Percentiles rank a stretch among this genome's conserved stretches.
These are phyloP conservation scores for Leersia perrieri DNA, from an alignment of 176 grass and related monocot genomes.

Conservation along the genomic window DNA sequence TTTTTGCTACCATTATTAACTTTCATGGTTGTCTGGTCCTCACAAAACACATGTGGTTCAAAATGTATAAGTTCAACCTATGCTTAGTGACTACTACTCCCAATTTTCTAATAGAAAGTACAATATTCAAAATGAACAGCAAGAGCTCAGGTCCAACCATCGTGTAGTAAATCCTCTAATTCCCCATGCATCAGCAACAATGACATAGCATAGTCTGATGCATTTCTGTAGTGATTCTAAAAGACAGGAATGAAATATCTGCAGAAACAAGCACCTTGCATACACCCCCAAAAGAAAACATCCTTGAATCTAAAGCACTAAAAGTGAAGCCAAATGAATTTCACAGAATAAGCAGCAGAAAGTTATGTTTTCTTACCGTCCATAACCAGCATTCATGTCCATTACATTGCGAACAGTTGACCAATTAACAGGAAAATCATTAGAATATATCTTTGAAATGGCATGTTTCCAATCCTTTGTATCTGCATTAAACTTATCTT, in stretches of 20 bases:
- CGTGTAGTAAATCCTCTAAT: not conserved
- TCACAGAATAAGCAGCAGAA: constrained; percentile 16
- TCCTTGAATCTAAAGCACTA: not conserved
- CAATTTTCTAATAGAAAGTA: not conserved
- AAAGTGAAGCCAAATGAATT: not conserved
- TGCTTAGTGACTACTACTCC: not conserved
- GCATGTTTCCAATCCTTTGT: constrained; percentile 67
- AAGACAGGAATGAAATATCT: not conserved
- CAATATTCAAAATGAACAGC: constrained; percentile 16
- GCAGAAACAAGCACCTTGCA: not conserved
- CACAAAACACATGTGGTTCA: not conserved
- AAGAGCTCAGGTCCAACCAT: not conserved
- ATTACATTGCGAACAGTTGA: constrained; percentile 77
- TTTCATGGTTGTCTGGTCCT: not conserved
- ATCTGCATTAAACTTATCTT: constrained; percentile 57
- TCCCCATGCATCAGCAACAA: not conserved
- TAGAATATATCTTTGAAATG: constrained; percentile 56
- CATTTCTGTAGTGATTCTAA: not conserved
- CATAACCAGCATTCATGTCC: constrained; percentile 94
- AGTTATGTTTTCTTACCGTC: constrained; percentile 57
- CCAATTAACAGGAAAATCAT: constrained; percentile 74
- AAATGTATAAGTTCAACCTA: not conserved
- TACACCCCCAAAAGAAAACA: not conserved
- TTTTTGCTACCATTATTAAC: not conserved
- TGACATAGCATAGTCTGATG: not conserved